Evolutionary conservation across 495 filamentous ascomycete genomes (phyloP).

Genomic region (Penicillium soppii): DNA sequence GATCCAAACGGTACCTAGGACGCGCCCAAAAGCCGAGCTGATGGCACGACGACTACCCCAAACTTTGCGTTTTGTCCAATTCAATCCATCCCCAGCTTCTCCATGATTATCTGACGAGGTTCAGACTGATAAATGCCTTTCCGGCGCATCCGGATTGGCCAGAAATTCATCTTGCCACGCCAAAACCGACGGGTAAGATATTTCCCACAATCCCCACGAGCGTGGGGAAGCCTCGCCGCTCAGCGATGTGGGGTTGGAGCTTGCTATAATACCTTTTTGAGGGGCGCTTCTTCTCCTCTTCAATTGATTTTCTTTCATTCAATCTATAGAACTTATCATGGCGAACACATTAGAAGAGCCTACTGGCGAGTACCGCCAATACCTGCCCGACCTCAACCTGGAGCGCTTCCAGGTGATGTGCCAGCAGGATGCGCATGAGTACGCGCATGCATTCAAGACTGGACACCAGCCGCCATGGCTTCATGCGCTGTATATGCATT

Average conservation of each 20-base stretch:
- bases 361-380: conserved; percentile 52
- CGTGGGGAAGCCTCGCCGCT: conserved; percentile 21
- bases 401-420: conserved; percentile 63
- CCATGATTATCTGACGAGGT: background rate
- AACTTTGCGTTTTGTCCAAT: background rate
- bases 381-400: conserved; percentile 59
- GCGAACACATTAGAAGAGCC: conserved; percentile 21
- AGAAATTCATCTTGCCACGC: conserved; percentile 1
- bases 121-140: conserved; percentile 14
- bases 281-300: background rate
- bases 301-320: background rate
- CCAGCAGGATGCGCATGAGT: conserved; percentile 62
- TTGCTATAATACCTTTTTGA: conserved; percentile 13
- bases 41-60: background rate
- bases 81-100: background rate
- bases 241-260: conserved; percentile 20
- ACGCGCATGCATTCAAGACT: conserved; percentile 60
- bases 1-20: no score
- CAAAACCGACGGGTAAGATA: conserved; percentile 17
- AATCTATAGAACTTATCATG: conserved; percentile 1
- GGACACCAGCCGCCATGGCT: conserved; percentile 64
- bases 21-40: background rate
- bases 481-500: conserved; percentile 63
- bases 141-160: conserved; percentile 16
- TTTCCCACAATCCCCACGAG: conserved; percentile 27